These are phyloP conservation scores for Bryopsis sp. DNA, from an alignment of 139 green algal genomes.

Conservation along the genomic window DNA sequence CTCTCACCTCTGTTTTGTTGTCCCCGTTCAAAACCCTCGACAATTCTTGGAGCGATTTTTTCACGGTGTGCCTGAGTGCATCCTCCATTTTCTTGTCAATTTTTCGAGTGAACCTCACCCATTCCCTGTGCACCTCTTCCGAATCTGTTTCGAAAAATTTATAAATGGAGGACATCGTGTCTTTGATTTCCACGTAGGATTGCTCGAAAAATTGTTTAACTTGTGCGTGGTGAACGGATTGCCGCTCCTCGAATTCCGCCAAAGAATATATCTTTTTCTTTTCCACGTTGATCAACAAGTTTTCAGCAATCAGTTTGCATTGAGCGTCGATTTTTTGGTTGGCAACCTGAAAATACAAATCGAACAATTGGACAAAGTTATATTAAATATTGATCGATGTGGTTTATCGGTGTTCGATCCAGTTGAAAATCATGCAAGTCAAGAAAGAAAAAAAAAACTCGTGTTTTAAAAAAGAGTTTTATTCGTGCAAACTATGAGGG, in stretches of 20 bases:
- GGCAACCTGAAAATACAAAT: slow-evolving; percentile 17
- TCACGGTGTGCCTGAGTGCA: slow-evolving; percentile 60
- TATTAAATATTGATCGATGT: no score
- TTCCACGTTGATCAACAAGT: slow-evolving; percentile 67
- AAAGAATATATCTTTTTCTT: slow-evolving; percentile 80
- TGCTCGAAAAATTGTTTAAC: slow-evolving; percentile 34
- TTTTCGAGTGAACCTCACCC: slow-evolving; percentile 64
- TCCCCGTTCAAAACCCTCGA: slow-evolving; percentile 72
- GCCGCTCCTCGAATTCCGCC: slow-evolving; percentile 59
- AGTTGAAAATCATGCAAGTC: no score
- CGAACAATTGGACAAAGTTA: no score
- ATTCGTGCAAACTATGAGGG: no score
- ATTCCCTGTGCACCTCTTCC: slow-evolving; percentile 80
- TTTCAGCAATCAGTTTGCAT: slow-evolving; percentile 48
- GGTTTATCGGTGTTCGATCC: no score
- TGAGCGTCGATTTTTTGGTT: slow-evolving; percentile 44
- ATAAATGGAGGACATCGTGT: slow-evolving; percentile 46
- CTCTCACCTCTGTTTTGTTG: slow-evolving; percentile 57
- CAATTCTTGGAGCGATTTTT: slow-evolving; percentile 70
- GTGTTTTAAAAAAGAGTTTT: no score
- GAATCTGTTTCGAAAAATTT: slow-evolving; percentile 63
- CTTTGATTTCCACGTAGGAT: slow-evolving; percentile 42
- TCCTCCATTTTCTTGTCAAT: slow-evolving; percentile 76
- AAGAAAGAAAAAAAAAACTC: no score
- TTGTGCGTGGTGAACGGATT: slow-evolving; percentile 49